phyloP scores from a whole-genome alignment of 31 red algal genomes.

The Asparagopsis taxiformis region DNA sequence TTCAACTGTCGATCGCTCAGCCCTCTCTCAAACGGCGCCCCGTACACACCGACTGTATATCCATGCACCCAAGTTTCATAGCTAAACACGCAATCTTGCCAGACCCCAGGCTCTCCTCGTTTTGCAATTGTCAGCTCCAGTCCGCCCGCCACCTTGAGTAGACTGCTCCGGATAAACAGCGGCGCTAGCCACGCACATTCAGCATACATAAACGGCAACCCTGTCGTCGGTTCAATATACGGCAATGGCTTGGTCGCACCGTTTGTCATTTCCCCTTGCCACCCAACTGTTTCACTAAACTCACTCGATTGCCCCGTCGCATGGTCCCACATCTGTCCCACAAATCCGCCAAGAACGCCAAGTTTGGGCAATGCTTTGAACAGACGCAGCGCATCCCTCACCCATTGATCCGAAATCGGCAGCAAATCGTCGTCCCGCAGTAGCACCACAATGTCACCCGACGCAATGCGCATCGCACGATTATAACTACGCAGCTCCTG shows the following conservation, averaged over 20 bases:
- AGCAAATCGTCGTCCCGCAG: slow-evolving; percentile 72
- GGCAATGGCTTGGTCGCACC: slow-evolving; percentile 59
- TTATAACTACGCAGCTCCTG: slow-evolving; percentile 84
- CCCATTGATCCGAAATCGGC: slow-evolving; percentile 58
- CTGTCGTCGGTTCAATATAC: slow-evolving; percentile 43
- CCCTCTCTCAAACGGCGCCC: slow-evolving; percentile 57
- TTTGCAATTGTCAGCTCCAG: slow-evolving; percentile 61
- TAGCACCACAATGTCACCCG: slow-evolving; percentile 67
- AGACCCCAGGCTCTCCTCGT: slow-evolving; percentile 74
- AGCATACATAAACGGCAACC: slow-evolving; percentile 77
- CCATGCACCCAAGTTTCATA: slow-evolving; percentile 77
- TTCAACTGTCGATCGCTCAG: slow-evolving; percentile 58
- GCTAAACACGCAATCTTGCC: slow-evolving; percentile 79
- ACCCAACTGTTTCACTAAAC: slow-evolving; percentile 51
- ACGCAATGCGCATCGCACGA: slow-evolving; percentile 78
- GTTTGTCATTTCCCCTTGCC: slow-evolving; percentile 50
- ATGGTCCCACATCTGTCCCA: slow-evolving; percentile 78
- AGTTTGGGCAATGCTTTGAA: slow-evolving; percentile 70
- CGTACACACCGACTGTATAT: slow-evolving; percentile 57
- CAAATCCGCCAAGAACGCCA: slow-evolving; percentile 66
- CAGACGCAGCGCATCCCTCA: slow-evolving; percentile 34
- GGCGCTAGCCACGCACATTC: slow-evolving; percentile 82
- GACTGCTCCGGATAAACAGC: slow-evolving; percentile 51
- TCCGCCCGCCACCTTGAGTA: slow-evolving; percentile 49
- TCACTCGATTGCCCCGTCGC: slow-evolving; percentile 35